Evolutionary conservation across 2,329 filamentous ascomycete species (phyloP).

Genomic region (Arthroderma sp.): DNA sequence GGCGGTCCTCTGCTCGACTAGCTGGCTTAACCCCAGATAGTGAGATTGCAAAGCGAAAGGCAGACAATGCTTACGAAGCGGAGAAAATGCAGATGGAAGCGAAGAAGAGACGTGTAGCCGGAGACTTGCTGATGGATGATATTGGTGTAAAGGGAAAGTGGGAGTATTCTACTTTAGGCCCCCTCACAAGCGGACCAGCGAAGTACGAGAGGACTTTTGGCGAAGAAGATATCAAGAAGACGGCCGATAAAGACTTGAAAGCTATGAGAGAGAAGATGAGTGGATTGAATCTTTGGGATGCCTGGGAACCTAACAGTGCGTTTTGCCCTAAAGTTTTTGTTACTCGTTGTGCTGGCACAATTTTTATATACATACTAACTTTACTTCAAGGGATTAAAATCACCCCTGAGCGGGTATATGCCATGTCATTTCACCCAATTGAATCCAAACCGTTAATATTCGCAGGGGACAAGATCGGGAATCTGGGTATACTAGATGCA

Average conservation of each 20-base stretch:
- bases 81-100: conserved; percentile 46
- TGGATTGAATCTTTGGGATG: conserved; percentile 64
- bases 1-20: conserved; percentile 50
- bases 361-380: conserved; percentile 5
- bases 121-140: conserved; percentile 59
- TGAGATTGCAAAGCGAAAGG: conserved; percentile 56
- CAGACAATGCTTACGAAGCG: conserved; percentile 50
- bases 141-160: conserved; percentile 71
- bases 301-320: conserved; percentile 67
- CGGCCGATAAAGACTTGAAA: conserved; percentile 62
- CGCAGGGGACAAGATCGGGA: conserved; percentile 86
- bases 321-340: conserved; percentile 9
- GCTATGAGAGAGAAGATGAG: conserved; percentile 65
- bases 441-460: conserved; percentile 78
- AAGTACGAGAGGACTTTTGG: conserved; percentile 75
- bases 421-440: conserved; percentile 78
- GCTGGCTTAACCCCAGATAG: conserved; percentile 53
- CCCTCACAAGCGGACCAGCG: conserved; percentile 50
- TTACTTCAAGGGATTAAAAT: conserved; percentile 64
- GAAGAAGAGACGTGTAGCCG: conserved; percentile 54
- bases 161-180: conserved; percentile 54
- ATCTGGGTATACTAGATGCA: conserved; percentile 80
- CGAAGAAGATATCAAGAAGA: conserved; percentile 69
- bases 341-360: neutral
- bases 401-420: conserved; percentile 75